These are phyloP conservation scores for Nemania abortiva DNA, from an alignment of 2,329 filamentous ascomycete genomes.

Conservation along the genomic window DNA sequence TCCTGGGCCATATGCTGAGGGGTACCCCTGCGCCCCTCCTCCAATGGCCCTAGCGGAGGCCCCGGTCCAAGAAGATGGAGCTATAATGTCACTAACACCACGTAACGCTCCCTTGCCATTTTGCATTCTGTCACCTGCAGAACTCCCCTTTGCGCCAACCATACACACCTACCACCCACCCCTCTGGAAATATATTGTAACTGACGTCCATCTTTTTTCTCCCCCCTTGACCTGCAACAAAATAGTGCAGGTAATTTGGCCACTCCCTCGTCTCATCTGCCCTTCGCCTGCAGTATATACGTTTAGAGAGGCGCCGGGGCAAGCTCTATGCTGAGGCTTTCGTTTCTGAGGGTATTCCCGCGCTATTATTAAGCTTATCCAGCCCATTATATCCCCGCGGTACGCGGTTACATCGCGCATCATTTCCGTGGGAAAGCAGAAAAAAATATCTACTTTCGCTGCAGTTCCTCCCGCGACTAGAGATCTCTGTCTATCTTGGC, in stretches of 20 bases:
- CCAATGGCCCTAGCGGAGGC: constrained; percentile 23
- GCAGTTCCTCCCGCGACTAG: constrained; percentile 4
- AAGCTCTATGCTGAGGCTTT: background rate
- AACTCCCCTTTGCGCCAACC: constrained; percentile 31
- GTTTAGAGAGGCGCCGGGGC: constrained; percentile 9
- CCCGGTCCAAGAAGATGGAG: constrained; percentile 16
- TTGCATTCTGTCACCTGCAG: constrained; percentile 38
- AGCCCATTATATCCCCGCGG: constrained; percentile 17
- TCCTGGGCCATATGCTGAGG: constrained; percentile 26
- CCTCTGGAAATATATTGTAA: constrained; percentile 40
- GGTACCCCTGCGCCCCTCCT: constrained; percentile 32
- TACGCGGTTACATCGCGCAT: constrained; percentile 33
- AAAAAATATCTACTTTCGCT: constrained; percentile 8
- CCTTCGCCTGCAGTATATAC: constrained; percentile 17
- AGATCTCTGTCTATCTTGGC: constrained; percentile 11
- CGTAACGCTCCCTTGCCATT: constrained; percentile 26
- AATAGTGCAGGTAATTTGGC: constrained; percentile 5
- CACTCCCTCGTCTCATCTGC: constrained; percentile 11
- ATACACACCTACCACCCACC: constrained; percentile 37
- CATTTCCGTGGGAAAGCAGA: constrained; percentile 3
- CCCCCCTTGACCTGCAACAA: constrained; percentile 22
- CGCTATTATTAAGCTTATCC: constrained; percentile 8
- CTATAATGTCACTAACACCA: constrained; percentile 32
- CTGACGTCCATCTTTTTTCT: constrained; percentile 42
- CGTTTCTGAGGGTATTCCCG: constrained; percentile 9